Percentiles rank a stretch among this genome's conserved stretches.
Evolutionary conservation across 495 filamentous ascomycete species (phyloP).

Genomic region (Friedmanniomyces simplex): DNA sequence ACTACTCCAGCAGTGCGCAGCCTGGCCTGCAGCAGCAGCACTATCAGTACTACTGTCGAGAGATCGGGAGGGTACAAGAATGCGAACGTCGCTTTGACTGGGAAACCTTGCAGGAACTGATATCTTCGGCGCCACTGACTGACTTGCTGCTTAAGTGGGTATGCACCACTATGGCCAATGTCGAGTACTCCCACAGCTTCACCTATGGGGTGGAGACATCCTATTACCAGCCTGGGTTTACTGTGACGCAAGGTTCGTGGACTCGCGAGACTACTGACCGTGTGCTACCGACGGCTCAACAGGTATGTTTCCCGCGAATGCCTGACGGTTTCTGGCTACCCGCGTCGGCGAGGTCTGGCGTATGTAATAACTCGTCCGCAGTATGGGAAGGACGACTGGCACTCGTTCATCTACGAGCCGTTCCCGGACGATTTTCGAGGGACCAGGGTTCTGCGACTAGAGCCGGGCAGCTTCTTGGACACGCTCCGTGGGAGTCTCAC

Average conservation of each 20-base stretch:
- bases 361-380: neutral
- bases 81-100: too few species aligned
- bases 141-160: too few species aligned
- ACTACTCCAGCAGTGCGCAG: too few species aligned
- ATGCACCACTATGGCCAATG: neutral
- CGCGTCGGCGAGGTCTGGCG: neutral
- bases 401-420: neutral
- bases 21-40: too few species aligned
- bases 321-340: neutral
- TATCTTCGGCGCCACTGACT: too few species aligned
- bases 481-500: neutral
- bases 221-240: neutral
- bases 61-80: too few species aligned
- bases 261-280: neutral
- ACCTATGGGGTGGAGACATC: neutral
- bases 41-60: too few species aligned
- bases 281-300: neutral
- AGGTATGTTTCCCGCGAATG: neutral
- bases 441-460: neutral
- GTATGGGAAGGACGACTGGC: neutral
- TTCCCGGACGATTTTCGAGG: neutral
- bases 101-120: too few species aligned
- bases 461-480: neutral
- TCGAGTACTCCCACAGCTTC: neutral
- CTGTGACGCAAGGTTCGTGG: neutral